Evolutionary conservation across 2,329 filamentous ascomycete genomes (phyloP), one percentile per base, ranked within the genome.

Genomic region (Purpureocillium lavendulum): DNA sequence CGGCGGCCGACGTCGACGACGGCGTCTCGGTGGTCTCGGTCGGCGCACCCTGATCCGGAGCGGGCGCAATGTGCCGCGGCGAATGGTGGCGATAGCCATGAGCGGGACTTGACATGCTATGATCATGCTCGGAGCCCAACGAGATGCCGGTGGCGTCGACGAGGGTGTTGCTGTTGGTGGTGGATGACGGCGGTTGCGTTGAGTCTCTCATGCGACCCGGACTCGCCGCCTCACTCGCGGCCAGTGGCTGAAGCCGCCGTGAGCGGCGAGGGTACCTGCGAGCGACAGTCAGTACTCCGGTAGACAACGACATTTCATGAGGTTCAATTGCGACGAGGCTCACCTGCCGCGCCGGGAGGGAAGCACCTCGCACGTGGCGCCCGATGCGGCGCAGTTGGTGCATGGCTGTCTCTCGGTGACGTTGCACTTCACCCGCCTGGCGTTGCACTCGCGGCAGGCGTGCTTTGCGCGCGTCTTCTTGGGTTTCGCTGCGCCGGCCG

Each of bases 381-480:
- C 49, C 3, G 55, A 48, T 7, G 43, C 31, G 24, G 42, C 40
- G 39, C 59, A 62, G 24, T 62, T 61, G 15, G 50, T 42, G 44
- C 59, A 62, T 11, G 59, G 59, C 30, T 56, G 50, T 14, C 40
- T 42, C 40, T 61, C 57, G 18, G 49, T 60, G 33, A 61, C 58
- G 45, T 62, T 53, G 49, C 59, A 62, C n/a, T 51, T 52, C 32
- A 62, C 56, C 10, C 59, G 51, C 8, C 59, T 52, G 29, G 50
- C 42, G 45, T 62, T 60, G 50, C 59, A 62, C 34, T 54, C 47
- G 33, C 55, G 54, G 41, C 59, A 61, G 15, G 58, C 59, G 38
- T 58, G 59, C 39, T 59, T 60, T 7, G 59, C 59, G 21, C 58
- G 52, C 21, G 51, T 52, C 38, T 57, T 54, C 31, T 53, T 56